Evolutionary conservation across 1,139 yeast species (phyloP).

Genomic region (Lodderomyces margitis): DNA sequence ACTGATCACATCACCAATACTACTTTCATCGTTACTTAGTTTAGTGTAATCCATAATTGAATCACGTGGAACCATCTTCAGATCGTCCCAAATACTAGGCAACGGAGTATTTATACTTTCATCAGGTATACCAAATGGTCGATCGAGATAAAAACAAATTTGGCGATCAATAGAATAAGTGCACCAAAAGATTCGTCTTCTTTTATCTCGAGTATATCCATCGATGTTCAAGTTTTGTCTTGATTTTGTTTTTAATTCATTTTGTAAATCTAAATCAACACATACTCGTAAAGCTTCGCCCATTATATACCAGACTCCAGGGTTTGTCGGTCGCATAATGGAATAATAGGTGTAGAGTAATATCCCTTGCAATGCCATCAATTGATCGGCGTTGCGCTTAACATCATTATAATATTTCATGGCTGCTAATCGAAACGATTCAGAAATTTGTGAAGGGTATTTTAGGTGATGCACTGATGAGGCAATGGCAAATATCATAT

Average conservation of each 20-base stretch:
- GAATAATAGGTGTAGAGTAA: constrained; percentile 69
- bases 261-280: constrained; percentile 81
- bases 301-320: constrained; percentile 90
- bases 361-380: constrained; percentile 73
- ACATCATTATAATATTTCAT: constrained; percentile 58
- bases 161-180: constrained; percentile 82
- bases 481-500: constrained; percentile 78
- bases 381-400: constrained; percentile 55
- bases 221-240: constrained; percentile 31
- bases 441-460: constrained; percentile 66
- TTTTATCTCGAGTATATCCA: constrained; percentile 60
- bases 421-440: constrained; percentile 72
- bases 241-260: constrained; percentile 38
- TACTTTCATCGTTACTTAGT: neutral
- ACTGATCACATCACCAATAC: constrained; percentile 32
- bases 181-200: constrained; percentile 87
- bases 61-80: constrained; percentile 44
- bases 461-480: constrained; percentile 72
- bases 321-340: constrained; percentile 71
- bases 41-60: constrained; percentile 21
- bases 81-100: constrained; percentile 76
- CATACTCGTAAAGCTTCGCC: constrained; percentile 80
- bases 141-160: constrained; percentile 66
- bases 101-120: constrained; percentile 62
- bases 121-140: constrained; percentile 77